Percentiles rank a stretch among this genome's conserved stretches.
These are phyloP conservation scores for Botrytis deweyae DNA, from an alignment of 2,329 filamentous ascomycete species.

Conservation along the genomic window DNA sequence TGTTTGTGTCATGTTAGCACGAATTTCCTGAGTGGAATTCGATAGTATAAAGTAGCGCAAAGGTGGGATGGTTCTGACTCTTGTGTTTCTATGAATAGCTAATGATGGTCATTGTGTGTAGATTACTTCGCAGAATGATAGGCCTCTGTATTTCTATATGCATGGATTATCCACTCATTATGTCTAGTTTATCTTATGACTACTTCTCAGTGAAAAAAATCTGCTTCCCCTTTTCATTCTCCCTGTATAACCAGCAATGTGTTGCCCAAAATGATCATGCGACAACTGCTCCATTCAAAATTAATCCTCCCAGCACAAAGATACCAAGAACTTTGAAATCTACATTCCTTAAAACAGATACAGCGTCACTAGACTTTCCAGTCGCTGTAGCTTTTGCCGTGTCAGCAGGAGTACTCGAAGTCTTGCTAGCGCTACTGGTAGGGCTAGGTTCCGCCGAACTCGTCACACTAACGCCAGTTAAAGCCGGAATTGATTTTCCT, in stretches of 20 bases:
- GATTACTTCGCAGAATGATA: too few species aligned
- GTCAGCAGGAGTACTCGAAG: neutral
- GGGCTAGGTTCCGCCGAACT: neutral
- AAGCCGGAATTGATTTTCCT: constrained; percentile 28
- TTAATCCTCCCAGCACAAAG: neutral
- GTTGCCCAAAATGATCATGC: neutral
- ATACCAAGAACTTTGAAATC: neutral
- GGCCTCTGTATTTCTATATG: too few species aligned
- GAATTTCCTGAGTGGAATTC: neutral
- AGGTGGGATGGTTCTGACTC: neutral
- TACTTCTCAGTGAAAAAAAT: neutral
- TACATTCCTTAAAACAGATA: neutral
- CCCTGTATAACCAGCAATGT: too few species aligned
- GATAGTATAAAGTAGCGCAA: neutral
- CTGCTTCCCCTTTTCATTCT: neutral
- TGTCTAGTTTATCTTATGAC: neutral
- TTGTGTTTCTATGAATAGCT: neutral
- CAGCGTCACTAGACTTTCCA: neutral
- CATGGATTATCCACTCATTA: neutral
- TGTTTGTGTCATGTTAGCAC: neutral
- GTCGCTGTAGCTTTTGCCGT: neutral
- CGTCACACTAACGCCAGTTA: constrained; percentile 11
- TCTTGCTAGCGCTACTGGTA: neutral
- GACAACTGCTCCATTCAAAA: neutral
- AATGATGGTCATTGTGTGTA: neutral